phyloP scores from a whole-genome alignment of 176 grass and related monocot species.

The Musa acuminata region DNA sequence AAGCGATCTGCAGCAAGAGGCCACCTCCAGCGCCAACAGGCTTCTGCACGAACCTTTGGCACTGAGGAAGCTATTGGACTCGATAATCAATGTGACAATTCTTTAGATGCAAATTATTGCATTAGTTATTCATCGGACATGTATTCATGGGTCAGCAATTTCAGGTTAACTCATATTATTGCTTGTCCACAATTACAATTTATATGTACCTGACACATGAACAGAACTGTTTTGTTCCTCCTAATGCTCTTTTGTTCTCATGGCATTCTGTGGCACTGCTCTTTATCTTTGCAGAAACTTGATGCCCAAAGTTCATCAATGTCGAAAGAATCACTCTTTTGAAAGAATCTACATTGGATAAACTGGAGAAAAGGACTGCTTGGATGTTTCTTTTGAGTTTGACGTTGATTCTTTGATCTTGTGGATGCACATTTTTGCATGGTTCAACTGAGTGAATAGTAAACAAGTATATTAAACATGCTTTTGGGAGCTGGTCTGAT shows the following conservation, averaged over 20 bases:
- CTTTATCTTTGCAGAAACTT: not conserved
- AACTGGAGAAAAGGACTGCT: too few relatives aligned
- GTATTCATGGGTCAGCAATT: slow-evolving; percentile 41
- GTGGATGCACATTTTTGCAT: too few relatives aligned
- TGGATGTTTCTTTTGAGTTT: too few relatives aligned
- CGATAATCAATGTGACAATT: too few relatives aligned
- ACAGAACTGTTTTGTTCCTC: not conserved
- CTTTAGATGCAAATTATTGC: slow-evolving; percentile 53
- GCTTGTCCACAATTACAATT: slow-evolving; percentile 16
- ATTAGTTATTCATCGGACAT: slow-evolving; percentile 79
- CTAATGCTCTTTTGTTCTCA: not conserved
- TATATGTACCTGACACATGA: not conserved
- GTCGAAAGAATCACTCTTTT: too few relatives aligned
- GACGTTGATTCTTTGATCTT: too few relatives aligned
- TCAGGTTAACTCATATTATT: slow-evolving; percentile 46
- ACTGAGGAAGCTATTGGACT: slow-evolving; percentile 25
- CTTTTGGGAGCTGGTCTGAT: too few relatives aligned
- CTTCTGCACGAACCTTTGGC: slow-evolving; percentile 92
- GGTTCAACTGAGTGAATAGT: too few relatives aligned
- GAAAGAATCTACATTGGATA: too few relatives aligned
- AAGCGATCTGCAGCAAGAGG: slow-evolving; percentile 64
- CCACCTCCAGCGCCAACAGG: slow-evolving; percentile 46
- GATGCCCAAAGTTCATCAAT: not conserved
- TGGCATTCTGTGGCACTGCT: not conserved
- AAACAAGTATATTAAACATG: too few relatives aligned